Base-by-base conservation (phyloP, 129 eudicot genomes). In the Flaveria bidentis region DNA sequence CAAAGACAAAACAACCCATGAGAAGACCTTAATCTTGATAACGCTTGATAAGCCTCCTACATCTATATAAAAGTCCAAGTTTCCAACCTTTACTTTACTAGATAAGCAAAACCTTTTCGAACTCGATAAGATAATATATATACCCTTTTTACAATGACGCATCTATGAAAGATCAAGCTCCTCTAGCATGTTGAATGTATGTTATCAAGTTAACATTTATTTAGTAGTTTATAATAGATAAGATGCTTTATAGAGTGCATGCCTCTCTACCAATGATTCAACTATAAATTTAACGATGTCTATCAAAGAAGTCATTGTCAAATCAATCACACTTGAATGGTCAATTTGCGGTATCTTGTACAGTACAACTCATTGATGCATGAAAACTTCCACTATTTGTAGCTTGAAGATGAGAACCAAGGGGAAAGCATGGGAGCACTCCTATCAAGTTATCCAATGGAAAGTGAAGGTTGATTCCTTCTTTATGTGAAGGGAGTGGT, bases 401-500 rank as follows among this genome's bases (percentile, higher is more conserved):
- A 47, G 2, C 28, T 61, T 33, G 73, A 62, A 79, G 73, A 50
- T 62, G 82, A 72, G 78, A 64, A 65, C 60, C 69, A 72, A 39
- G 22, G 52, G 50, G 23, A 72, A 64, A 80, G 83, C 61, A 80
- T 63, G 74, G 61, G 73, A 64, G 46, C 73, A 42, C 56, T 63
- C 73, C 78, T 72, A 72, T 79, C 73, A 64, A 41, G 78, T 72
- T 72, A 72, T 79, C 69, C 41, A 64, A 79, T 72, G 73, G 73
- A 79, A 80, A 80, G 78, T 65, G 77, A 78, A 71, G 72, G 66
- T 61, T 71, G 82, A 78, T 78, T 62, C 66, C 77, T 5, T 5
- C 56, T 11, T 78, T 78, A 64, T 73, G 61, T 41, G 74, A 64
- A 66, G 69, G 39, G 50, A 80, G 74, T 79, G 74, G 74, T 73